A percentile compares a stretch with the other conserved stretches of the same genome.
Evolutionary conservation across 768 basidiomycete species (phyloP).

Genomic region (Pleurotus ostreatus): DNA sequence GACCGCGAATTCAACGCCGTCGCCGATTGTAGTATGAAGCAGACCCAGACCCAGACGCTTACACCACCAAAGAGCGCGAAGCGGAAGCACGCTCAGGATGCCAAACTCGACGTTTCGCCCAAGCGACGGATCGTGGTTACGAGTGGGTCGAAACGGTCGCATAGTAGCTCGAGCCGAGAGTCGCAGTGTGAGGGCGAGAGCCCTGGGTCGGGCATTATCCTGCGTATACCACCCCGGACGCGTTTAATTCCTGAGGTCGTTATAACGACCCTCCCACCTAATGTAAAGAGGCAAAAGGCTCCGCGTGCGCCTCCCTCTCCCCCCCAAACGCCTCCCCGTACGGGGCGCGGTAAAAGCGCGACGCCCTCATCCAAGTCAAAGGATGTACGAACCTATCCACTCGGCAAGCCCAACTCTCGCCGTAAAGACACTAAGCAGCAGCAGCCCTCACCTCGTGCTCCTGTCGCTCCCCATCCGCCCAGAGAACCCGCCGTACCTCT

Average conservation of each 20-base stretch:
- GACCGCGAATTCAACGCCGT: constrained; percentile 2
- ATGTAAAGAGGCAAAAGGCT: not conserved
- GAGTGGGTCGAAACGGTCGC: not conserved
- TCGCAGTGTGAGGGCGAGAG: not conserved
- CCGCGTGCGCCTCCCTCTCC: not conserved
- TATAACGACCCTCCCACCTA: not conserved
- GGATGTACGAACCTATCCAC: not conserved
- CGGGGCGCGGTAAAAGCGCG: not conserved
- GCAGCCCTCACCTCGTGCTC: not conserved
- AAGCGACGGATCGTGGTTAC: not conserved
- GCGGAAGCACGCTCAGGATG: not conserved
- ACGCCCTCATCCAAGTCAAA: not conserved
- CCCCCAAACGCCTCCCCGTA: not conserved
- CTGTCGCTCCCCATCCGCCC: not conserved
- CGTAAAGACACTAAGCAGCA: not conserved
- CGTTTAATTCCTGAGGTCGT: not conserved
- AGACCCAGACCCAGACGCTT: not conserved
- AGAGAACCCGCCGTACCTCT: not conserved
- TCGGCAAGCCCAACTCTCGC: not conserved
- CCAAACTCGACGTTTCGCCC: not conserved
- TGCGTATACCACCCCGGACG: constrained; percentile 3
- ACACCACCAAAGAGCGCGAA: constrained; percentile 3
- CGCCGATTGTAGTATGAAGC: constrained; percentile 6
- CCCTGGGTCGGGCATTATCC: not conserved
- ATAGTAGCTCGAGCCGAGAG: not conserved